Evolutionary conservation across 441 rosid species (phyloP), one percentile per base, ranked within the genome.

Genomic region (Raphanus hybrid): DNA sequence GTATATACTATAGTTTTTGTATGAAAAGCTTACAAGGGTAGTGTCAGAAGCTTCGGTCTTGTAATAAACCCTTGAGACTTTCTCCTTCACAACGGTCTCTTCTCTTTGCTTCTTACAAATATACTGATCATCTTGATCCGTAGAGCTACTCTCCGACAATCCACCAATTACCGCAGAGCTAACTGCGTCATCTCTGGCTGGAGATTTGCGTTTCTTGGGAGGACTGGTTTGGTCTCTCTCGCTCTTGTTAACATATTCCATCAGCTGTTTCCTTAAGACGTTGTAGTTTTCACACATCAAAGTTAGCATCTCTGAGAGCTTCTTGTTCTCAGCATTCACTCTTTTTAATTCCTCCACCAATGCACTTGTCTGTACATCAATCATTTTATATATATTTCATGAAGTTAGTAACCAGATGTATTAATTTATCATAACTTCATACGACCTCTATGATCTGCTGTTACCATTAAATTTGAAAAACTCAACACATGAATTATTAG

Each of bases 121-220:
- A 45, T 79, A 87, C 62, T 88, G 75, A 48, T 78, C 97, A 69
- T 93, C 94, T 73, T 93, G 92, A 55, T 93, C 97, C 11, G 90
- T 89, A 2, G 98, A 91, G 82, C 98, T 91, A 80, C 94, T 89
- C 82, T 95, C 97, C 0, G 98, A 91, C 10, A 86, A 81, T 67
- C 93, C 91, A 43, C 80, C 87, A 29, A 79, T 58, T 66, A 71
- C 8, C 14, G 65, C 68, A 1, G 75, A 74, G n/a, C 74, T 57
- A 45, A 63, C 4, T 55, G 75, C 52, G 50, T 79, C 79, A 78
- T 67, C 87, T 83, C 84, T 84, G 41, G 84, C 82, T 6, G 90
- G 94, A 4, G 90, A 85, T 69, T 90, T 94, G 32, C 99, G 89
- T 75, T 92, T 94, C 86, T 82, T 94, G 8, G 97, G 87, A 18